Evolutionary conservation across 2,329 filamentous ascomycete species (phyloP).

Genomic region (Sporothrix dimorphospora): DNA sequence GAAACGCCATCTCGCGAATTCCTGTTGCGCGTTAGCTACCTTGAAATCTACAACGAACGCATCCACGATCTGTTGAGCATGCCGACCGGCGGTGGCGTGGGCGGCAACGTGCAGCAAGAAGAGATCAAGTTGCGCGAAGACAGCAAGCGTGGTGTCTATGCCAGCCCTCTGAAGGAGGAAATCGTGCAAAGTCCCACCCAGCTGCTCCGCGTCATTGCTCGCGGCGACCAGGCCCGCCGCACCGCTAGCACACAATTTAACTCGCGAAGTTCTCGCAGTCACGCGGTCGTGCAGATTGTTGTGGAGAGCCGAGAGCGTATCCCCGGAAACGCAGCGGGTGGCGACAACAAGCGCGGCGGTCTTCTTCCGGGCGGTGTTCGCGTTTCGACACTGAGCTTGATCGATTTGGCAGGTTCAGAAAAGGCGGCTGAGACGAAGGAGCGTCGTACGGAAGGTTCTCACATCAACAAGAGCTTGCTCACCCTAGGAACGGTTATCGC

Average conservation of each 20-base stretch:
- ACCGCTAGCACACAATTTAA: slow-evolving; percentile 98
- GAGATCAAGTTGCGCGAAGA: slow-evolving; percentile 98
- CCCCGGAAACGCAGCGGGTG: slow-evolving; percentile 53
- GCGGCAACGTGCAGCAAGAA: slow-evolving; percentile 66
- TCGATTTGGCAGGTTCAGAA: slow-evolving; percentile 95
- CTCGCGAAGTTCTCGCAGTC: slow-evolving; percentile 91
- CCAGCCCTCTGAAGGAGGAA: slow-evolving; percentile 93
- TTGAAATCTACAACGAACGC: slow-evolving; percentile 98
- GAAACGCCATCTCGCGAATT: slow-evolving; percentile 96
- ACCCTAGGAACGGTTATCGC: slow-evolving; percentile 95
- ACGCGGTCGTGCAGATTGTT: slow-evolving; percentile 97
- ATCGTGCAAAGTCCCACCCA: slow-evolving; percentile 98
- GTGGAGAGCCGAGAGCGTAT: slow-evolving; percentile 92
- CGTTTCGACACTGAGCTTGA: slow-evolving; percentile 91
- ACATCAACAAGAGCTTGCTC: slow-evolving; percentile 97
- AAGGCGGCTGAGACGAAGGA: slow-evolving; percentile 95
- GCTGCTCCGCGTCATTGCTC: slow-evolving; percentile 88
- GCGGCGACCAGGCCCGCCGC: slow-evolving; percentile 86
- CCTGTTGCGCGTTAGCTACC: slow-evolving; percentile 90
- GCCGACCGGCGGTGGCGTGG: slow-evolving; percentile 60
- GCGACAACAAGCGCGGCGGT: slow-evolving; percentile 67
- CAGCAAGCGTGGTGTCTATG: slow-evolving; percentile 94
- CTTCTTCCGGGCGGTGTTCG: slow-evolving; percentile 85
- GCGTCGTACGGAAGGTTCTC: slow-evolving; percentile 87
- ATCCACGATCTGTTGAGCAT: slow-evolving; percentile 92